A percentile compares a stretch with the other conserved stretches of the same genome.
Evolutionary conservation across 192 early-diverging fungal genomes (phyloP).

Genomic region (Lobosporangium transversale): DNA sequence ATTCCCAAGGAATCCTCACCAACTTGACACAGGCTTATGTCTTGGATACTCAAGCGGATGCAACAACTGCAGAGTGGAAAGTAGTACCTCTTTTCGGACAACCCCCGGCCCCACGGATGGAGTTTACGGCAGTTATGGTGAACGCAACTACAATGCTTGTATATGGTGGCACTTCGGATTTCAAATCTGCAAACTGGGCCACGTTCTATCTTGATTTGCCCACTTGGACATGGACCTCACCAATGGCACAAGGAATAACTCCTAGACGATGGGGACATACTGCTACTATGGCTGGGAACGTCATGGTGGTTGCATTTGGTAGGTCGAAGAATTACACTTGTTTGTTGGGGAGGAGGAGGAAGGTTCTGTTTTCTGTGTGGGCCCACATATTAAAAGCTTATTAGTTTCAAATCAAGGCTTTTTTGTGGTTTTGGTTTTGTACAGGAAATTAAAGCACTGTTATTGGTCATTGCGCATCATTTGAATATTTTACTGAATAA

Average conservation of each 20-base stretch:
- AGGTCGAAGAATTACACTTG: slow-evolving; percentile 1
- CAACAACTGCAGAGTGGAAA: slow-evolving; percentile 9
- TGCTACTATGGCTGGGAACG: slow-evolving; percentile 32
- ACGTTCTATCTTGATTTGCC: slow-evolving; percentile 38
- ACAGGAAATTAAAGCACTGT: too few relatives aligned
- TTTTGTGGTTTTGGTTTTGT: too few relatives aligned
- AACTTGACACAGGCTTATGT: slow-evolving; percentile 29
- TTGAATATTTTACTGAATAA: too few relatives aligned
- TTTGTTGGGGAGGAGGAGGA: too few relatives aligned
- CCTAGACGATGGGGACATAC: slow-evolving; percentile 39
- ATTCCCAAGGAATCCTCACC: neutral
- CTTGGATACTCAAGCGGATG: slow-evolving; percentile 26
- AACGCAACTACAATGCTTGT: slow-evolving; percentile 34
- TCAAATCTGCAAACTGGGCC: slow-evolving; percentile 18
- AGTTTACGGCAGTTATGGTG: slow-evolving; percentile 27
- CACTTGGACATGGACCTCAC: slow-evolving; percentile 31
- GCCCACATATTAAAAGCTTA: too few relatives aligned
- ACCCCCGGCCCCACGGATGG: slow-evolving; percentile 21
- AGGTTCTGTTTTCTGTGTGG: too few relatives aligned
- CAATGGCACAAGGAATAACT: slow-evolving; percentile 5
- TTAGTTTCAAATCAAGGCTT: too few relatives aligned
- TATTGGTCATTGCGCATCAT: too few relatives aligned
- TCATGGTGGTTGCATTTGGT: slow-evolving; percentile 44
- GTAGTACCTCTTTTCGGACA: slow-evolving; percentile 8
- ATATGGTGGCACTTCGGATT: slow-evolving; percentile 28